Evolutionary conservation across 257 asterid species (phyloP), one percentile per base, ranked within the genome.

Genomic region (Lantana camara): DNA sequence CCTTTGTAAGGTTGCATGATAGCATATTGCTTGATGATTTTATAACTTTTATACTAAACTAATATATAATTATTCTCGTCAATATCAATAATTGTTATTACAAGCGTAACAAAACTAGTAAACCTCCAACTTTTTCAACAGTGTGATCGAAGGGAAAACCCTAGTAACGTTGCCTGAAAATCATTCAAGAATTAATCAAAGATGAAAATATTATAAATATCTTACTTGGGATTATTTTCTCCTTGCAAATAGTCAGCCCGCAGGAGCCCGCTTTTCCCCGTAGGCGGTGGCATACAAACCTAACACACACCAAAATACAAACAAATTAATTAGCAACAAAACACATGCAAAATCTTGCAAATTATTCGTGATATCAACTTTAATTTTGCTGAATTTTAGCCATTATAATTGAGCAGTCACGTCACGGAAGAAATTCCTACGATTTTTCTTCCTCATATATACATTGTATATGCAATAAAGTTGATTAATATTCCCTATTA

Each of bases 231-330:
- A 46, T 82, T 86, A 49, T 89, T 83, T 58, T 86, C 95, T 72
- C 87, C 95, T 69, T 85, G 90, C 70, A 83, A 74, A 59, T 1
- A 83, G 34, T 87, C 97, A 6, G 95, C 95, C 38, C 97, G 71
- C 9, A 91, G 97, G 47, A 91, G 95, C 61, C 97, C 98, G 63
- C 97, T 91, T 77, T 89, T 86, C 6, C 98, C 98, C 9, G 73
- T 86, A 1, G 86, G 78, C 24, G 97, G 96, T 5, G 96, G 94
- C 69, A 80, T 88, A 63, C 98, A 92, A 29, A 89, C 91, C 98
- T 92, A 69, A 50, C 71, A 66, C 7, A 41, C 7, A 40, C 45
- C 67, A 63, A 75, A 66, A 9, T 41, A 27, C 3, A 22, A 34
- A 2, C 45, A 48, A 63, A 34, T 21, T 29, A 34, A 67, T 71